Percentiles rank a stretch among this genome's conserved stretches.
Evolutionary conservation across 768 basidiomycete species (phyloP).

Genomic region (Tylopilus intermedius): DNA sequence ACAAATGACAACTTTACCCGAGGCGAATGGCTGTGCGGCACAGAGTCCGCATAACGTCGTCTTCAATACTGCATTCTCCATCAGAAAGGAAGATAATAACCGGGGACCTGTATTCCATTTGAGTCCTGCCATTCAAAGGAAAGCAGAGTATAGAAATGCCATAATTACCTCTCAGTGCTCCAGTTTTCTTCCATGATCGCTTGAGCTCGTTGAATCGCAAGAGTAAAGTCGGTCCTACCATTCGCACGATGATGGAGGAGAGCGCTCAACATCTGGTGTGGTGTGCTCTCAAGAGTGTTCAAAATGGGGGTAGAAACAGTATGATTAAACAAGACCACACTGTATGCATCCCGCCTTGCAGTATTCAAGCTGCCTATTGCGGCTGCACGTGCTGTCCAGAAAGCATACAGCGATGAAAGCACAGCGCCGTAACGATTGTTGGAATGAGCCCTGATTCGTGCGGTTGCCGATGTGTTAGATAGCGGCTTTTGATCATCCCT

Average conservation of each 20-base stretch:
- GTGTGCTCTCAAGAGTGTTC: conserved; percentile 45
- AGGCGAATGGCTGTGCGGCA: conserved; percentile 39
- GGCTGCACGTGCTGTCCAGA: conserved; percentile 50
- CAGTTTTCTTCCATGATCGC: conserved; percentile 41
- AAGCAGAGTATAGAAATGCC: not conserved
- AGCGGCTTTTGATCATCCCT: conserved; percentile 41
- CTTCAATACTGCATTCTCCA: not conserved
- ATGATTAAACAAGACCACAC: conserved; percentile 43
- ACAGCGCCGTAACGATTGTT: conserved; percentile 58
- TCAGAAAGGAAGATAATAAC: too few species aligned
- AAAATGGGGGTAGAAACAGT: conserved; percentile 20
- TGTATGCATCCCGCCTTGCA: conserved; percentile 50
- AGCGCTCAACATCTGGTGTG: conserved; percentile 39
- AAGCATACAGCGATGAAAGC: conserved; percentile 48
- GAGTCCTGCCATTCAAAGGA: not conserved
- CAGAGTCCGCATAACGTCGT: conserved; percentile 33
- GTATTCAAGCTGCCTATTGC: conserved; percentile 28
- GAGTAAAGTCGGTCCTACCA: conserved; percentile 42
- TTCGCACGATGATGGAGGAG: conserved; percentile 31
- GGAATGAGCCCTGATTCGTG: conserved; percentile 31
- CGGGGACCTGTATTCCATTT: too few species aligned
- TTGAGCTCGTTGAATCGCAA: conserved; percentile 36
- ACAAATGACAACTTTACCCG: conserved; percentile 33
- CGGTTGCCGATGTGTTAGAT: conserved; percentile 36
- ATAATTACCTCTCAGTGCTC: conserved; percentile 33